phyloP scores from a whole-genome alignment of 495 filamentous ascomycete species.

The Aspergillus cristatus region DNA sequence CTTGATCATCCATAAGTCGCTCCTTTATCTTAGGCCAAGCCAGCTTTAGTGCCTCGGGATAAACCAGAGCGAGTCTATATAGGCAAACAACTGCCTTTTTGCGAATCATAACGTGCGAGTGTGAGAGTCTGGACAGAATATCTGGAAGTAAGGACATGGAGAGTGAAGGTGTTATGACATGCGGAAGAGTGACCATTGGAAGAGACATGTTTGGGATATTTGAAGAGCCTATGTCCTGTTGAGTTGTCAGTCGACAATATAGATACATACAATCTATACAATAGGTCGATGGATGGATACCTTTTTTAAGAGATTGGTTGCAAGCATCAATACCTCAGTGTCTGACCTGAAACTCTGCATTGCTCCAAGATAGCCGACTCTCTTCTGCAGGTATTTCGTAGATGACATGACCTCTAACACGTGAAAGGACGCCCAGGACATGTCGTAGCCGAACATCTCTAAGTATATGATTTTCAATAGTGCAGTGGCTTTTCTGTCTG shows the following conservation, averaged over 20 bases:
- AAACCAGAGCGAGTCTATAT: conserved; percentile 85
- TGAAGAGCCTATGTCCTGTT: conserved; percentile 70
- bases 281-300: conserved; percentile 24
- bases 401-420: conserved; percentile 98
- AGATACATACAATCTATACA: background rate
- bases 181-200: conserved; percentile 78
- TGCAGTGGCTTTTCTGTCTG: conserved; percentile 92
- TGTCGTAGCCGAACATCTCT: conserved; percentile 98
- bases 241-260: conserved; percentile 6
- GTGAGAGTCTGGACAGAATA: conserved; percentile 73
- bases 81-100: conserved; percentile 95
- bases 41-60: conserved; percentile 82
- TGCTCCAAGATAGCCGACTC: conserved; percentile 92
- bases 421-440: conserved; percentile 98
- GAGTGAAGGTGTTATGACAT: conserved; percentile 83
- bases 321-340: conserved; percentile 95
- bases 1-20: conserved; percentile 76
- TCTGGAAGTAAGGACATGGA: conserved; percentile 82
- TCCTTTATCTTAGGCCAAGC: conserved; percentile 98
- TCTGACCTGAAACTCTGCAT: conserved; percentile 93
- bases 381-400: conserved; percentile 84
- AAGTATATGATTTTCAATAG: conserved; percentile 91
- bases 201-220: conserved; percentile 67
- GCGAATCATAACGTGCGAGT: conserved; percentile 71
- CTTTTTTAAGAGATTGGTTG: conserved; percentile 96